Evolutionary conservation across 768 basidiomycete species (phyloP), one percentile per base, ranked within the genome.

Genomic region (Tremella yokohamensis): DNA sequence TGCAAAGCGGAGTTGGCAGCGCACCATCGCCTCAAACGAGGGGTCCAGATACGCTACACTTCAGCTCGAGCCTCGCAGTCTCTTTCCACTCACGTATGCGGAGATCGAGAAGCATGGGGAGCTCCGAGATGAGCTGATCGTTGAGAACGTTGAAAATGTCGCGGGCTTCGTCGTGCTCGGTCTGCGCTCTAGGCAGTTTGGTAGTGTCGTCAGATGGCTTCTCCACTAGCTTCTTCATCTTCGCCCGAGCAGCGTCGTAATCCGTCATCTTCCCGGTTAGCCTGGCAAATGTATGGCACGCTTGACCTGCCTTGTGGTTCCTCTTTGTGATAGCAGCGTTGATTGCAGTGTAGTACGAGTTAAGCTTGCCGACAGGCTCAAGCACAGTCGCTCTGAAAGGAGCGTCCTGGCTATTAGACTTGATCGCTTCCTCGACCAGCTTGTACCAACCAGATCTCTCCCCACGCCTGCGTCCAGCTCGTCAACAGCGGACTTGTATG

Each of bases 1-100:
- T 0, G 94, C 93, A 73, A 98, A 98, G 72, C 93, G 92, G 72
- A 89, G 84, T 72, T 99, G 96, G 85, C 96, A 89, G 26, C 96
- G 84, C 52, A 80, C 70, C 94, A 98, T 98, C 47, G 94, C 90
- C 78, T 98, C 96, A 74, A 98, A 98, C 65, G 89, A 92, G 3
- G 96, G 96, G 76, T 98, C 96, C 63, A 98, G 93, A 81, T 90
- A 99, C 0, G 96, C 75, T 76, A 47, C 15, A 19, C 6, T n/a
- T 37, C 37, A 53, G 48, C 4, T 22, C 22, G 15, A 6, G n/a
- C 42, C 22, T 18, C 39, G 18, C 39, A 11, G 39, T 18, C 39
- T 40, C 39, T 11, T 45, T n/a, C n/a, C 40, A 71, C 75, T 54
- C 51, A 76, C 75, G 96, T 22, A 99, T 88, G 39, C 96, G 89